phyloP scores from a whole-genome alignment of 192 early-diverging fungal species.

The Coemansia reversa region DNA sequence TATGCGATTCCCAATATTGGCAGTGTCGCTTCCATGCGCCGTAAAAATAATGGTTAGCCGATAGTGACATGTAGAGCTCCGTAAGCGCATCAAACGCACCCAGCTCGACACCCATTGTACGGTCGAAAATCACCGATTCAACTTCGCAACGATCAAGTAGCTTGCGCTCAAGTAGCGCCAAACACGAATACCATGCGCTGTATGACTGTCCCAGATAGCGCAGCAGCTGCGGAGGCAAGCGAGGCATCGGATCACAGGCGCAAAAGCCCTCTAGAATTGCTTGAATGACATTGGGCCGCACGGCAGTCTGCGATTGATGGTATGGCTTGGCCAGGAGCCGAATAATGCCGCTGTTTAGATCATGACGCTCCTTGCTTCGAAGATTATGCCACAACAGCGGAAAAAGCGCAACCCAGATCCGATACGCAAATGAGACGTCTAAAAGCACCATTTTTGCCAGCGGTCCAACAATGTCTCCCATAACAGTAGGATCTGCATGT shows the following conservation, averaged over 20 bases:
- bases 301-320: constrained; percentile 74
- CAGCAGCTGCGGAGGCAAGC: constrained; percentile 90
- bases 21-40: constrained; percentile 90
- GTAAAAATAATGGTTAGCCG: constrained; percentile 90
- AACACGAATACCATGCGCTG: constrained; percentile 88
- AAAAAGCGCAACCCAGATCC: constrained; percentile 83
- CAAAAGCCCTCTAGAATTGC: constrained; percentile 86
- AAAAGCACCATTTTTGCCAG: constrained; percentile 68
- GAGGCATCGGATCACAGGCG: constrained; percentile 66
- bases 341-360: constrained; percentile 79
- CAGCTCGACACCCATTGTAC: constrained; percentile 70
- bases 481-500: background rate
- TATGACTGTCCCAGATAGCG: constrained; percentile 89
- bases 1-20: constrained; percentile 89
- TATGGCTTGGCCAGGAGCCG: constrained; percentile 88
- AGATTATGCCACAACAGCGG: constrained; percentile 80
- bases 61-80: constrained; percentile 78
- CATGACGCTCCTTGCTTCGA: constrained; percentile 73
- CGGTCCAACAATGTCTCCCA: constrained; percentile 53
- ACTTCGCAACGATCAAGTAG: constrained; percentile 51
- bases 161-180: constrained; percentile 76
- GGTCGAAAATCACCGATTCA: constrained; percentile 43
- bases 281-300: constrained; percentile 94
- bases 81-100: constrained; percentile 86
- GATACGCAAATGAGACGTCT: constrained; percentile 65